Base-by-base conservation (phyloP, 2,329 filamentous ascomycete genomes). In the Graphilbum fragrans region DNA sequence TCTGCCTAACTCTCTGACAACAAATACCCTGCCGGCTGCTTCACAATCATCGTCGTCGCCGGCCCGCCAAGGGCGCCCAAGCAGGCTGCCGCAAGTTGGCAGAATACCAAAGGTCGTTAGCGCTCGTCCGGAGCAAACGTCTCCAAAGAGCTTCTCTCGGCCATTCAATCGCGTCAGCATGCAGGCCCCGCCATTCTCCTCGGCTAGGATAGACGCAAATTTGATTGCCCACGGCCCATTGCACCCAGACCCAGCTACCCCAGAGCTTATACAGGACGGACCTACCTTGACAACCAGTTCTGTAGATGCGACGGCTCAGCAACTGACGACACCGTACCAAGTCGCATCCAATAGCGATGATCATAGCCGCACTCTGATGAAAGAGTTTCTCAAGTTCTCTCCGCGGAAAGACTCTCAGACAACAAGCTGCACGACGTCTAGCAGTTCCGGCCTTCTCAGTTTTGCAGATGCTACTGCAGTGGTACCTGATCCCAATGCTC, bases 31-130 rank as follows among this genome's bases (percentile, higher is more conserved):
- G n/a, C n/a, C n/a, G n/a, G n/a, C n/a, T n/a, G n/a, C n/a, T n/a
- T n/a, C n/a, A 27, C 40, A 42, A 9, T 1, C 9, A 11, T 20
- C n/a, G 12, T 29, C 42, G 3, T 7, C 41, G 4, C 16, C 17
- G 2, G n/a, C 35, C 19, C 38, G 31, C 7, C 21, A 27, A 4
- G 50, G 48, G 18, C 62, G 64, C 4, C 74, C 74, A 10, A 84
- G 77, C 54, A 73, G 87, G 42, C 65, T 94, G 17, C 77, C 80
- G 22, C 86, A 90, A 50, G 79, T 94, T 37, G 88, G 87, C 9
- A 77, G 88, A 16, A 94, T 94, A 39, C 88, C 88, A 9, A 79
- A 78, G 52, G 86, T 94, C 4, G 69, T 90, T 23, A 85, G 77
- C 36, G 77, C 72, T 37, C 72, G 79, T 41, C 67, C 77, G 29